Evolutionary conservation across 495 filamentous ascomycete genomes (phyloP), one percentile per base, ranked within the genome.

Genomic region (Evansstolkia leycettana): DNA sequence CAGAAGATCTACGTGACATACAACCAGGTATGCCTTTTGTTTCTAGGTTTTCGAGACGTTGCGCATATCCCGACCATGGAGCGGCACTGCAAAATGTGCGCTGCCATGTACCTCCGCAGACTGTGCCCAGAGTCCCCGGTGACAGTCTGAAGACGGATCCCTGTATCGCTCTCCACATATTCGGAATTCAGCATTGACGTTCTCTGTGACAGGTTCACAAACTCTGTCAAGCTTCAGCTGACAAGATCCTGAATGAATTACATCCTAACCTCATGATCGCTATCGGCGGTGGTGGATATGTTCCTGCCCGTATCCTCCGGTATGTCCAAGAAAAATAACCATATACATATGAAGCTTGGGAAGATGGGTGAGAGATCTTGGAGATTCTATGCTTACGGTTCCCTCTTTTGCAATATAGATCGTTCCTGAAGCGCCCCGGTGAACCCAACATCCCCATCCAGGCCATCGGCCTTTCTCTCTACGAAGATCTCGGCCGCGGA

Each of bases 361-460:
- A 5, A 5, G 14, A n/a, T 6, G 28, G 28, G 5, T 29, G 5
- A 26, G n/a, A 26, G 24, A 26, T n/a, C 4, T n/a, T 16, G 32
- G 13, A 31, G 5, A 5, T 5, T 17, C 10, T 14, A 31, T 26
- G n/a, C 28, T 43, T 13, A 40, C n/a, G n/a, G n/a, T n/a, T 30
- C 18, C 17, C 11, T 32, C 17, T 23, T 11, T 29, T 17, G 16
- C 25, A 0, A 27, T n/a, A 44, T 38, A 77, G 73, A 31, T 96
- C 90, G 8, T 99, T 96, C 67, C 84, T 99, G 55, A 95, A 94
- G 69, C 75, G 77, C 50, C 70, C 82, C 34, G 84, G 81, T 40
- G 75, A 71, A 44, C 72, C 86, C 55, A 99, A 99, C 64, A 99
- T 99, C 55, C 89, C 90, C 39, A 99, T 99, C 60, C 90, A 99